Evolutionary conservation across 1,284 basidiomycete genomes (phyloP), one percentile per base, ranked within the genome.

Genomic region (Cryptococcus sp.): DNA sequence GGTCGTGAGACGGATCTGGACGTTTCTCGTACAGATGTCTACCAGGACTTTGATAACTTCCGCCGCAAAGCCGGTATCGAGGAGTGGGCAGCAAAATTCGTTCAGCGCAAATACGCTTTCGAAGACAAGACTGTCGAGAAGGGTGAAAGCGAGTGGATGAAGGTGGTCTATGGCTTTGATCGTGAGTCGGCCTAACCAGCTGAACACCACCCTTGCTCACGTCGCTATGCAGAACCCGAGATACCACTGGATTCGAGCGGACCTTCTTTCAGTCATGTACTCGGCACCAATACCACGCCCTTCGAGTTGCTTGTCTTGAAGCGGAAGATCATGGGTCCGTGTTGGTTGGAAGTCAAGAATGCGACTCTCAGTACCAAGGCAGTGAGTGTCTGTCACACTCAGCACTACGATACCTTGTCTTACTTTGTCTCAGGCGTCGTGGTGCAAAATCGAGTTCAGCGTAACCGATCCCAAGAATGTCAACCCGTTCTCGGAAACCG

Each of bases 281-380:
- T 98, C 68, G 95, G 96, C n/a, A 90, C 93, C 11, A 92, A 88
- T 67, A 94, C 93, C 0, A 91, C 82, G 56, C 89, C 95, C 0
- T 99, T 99, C 69, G 96, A 99, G 77, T 81, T 94, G 8, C 85
- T 99, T n/a, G 92, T 93, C 1, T 71, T 99, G 55, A 98, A 98
- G 79, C 86, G 93, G 40, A 93, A 93, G 79, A 97, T 99, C 64
- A 98, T 97, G 91, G 96, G 96, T 3, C 94, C 96, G 0, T 99
- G 96, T 76, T 99, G 95, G 96, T 82, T 99, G 51, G 85, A 89
- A 60, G 84, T 99, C 64, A 88, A 89, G 75, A 84, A 87, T 23
- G 86, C 88, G 13, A 79, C 84, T 47, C 79, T 91, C 20, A 87
- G 89, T 55, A 79, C 87, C 69, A 88, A 90, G 77, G 88, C 88